Base-by-base conservation (phyloP, 495 filamentous ascomycete species). In the Penicillium arizonense region DNA sequence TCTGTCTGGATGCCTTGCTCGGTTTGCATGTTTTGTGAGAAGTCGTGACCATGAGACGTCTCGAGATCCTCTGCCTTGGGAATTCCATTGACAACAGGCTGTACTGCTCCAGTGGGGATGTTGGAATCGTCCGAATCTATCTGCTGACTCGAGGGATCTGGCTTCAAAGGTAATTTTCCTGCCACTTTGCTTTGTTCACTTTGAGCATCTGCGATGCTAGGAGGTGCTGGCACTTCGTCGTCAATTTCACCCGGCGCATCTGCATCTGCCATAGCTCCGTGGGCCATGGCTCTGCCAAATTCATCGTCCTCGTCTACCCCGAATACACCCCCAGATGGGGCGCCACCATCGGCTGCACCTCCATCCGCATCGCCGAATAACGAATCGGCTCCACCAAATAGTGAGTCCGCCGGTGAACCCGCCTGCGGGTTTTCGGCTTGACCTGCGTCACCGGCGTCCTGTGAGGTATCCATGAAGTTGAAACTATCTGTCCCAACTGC, bases 291-390 rank as follows among this genome's bases (percentile, higher is more conserved):
- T 46, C 85, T 75, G 13, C 87, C 86, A 61, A 96, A 94, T 50
- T 92, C 90, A 64, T 95, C 88, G 57, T 96, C 90, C 40, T 94
- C 90, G 39, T 93, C 88, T 18, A 82, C 83, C 0, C 79, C 84
- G 59, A 88, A 89, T 6, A 78, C 77, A 38, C 81, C 82, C 3
- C 77, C 84, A 1, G 76, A 78, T 36, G 75, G 68, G 28, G 74
- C 76, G 20, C 77, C 79, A 44, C 81, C 82, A 33, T 82, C 84
- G 36, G 79, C 83, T 48, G 71, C 74, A 20, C 69, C 70, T 42
- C 83, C 83, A 30, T 84, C 84, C 21, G 79, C 85, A 26, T 87
- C 86, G 3, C 84, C 84, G 56, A 91, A 91, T 16, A 97, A 74
- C 5, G 90, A 95, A 55, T 90, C 88, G 18, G 71, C 71, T 7